Evolutionary conservation across 345 rosid genomes (phyloP), one percentile per base, ranked within the genome.

Genomic region (Limnanthes douglasii): DNA sequence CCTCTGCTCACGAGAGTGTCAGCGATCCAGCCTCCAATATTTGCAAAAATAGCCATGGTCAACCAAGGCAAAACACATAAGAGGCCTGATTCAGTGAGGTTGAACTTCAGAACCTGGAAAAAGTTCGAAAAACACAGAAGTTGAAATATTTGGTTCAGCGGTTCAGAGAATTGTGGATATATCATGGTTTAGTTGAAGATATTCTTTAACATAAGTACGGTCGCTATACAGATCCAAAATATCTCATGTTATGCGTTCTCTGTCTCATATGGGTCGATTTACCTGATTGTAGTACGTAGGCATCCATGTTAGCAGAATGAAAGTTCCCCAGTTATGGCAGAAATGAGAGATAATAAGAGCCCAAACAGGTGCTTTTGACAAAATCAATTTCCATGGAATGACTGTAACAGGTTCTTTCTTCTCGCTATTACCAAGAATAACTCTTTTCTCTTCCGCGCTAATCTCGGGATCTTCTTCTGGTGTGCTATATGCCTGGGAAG

Each of bases 211-310:
- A n/a, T n/a, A n/a, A n/a, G n/a, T n/a, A n/a, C n/a, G n/a, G n/a
- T n/a, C n/a, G n/a, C n/a, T n/a, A n/a, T n/a, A n/a, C n/a, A n/a
- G n/a, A n/a, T n/a, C n/a, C n/a, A n/a, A n/a, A n/a, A n/a, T n/a
- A n/a, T n/a, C n/a, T n/a, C n/a, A n/a, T n/a, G n/a, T n/a, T 37
- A n/a, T n/a, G n/a, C n/a, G n/a, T n/a, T n/a, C n/a, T 28, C 32
- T 15, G 34, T 31, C 33, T 8, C 25, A 32, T n/a, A 45, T 15
- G 8, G 15, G 20, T 9, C 6, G 4, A 34, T 31, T 25, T 56
- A 76, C 97, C 97, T 88, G 97, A 66, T 76, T 88, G 71, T 88
- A 88, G 64, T 88, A 83, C 12, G 94, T 83, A 8, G 97, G 97
- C 97, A 88, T 88, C 97, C 97, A 88, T 16, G 97, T 88, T 49